Percentiles rank a stretch among this genome's conserved stretches.
phyloP scores from a whole-genome alignment of 176 grass and related monocot genomes.

The Aegilops sharonensis region DNA sequence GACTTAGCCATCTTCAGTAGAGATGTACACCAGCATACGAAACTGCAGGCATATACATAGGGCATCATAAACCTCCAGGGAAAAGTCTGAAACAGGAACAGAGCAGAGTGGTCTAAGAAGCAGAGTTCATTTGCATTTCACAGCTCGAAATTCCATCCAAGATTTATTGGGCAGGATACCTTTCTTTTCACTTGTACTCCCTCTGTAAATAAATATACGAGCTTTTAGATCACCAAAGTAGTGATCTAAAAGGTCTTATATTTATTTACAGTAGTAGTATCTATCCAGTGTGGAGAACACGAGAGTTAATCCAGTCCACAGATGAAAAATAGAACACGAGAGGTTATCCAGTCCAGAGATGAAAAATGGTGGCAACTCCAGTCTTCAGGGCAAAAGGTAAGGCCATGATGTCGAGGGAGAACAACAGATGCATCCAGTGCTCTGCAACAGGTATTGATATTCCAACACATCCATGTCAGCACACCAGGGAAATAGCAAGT shows the following conservation, averaged over 20 bases:
- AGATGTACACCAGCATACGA: background rate
- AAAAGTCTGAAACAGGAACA: background rate
- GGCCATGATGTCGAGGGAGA: background rate
- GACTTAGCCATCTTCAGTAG: background rate
- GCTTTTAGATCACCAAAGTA: too few species aligned
- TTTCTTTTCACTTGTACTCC: background rate
- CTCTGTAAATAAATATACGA: too few species aligned
- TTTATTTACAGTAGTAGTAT: background rate
- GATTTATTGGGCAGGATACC: background rate
- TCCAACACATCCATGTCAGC: background rate
- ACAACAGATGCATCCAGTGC: background rate
- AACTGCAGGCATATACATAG: background rate
- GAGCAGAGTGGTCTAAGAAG: background rate
- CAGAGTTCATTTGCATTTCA: background rate
- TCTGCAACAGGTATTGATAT: background rate
- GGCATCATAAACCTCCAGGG: background rate
- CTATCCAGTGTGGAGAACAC: background rate
- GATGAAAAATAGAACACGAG: background rate
- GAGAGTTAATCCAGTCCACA: conserved; percentile 1
- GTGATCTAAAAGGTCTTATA: too few species aligned
- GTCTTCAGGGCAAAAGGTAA: background rate
- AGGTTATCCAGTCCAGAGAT: conserved; percentile 1
- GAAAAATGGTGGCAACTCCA: background rate
- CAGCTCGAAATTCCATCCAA: background rate
- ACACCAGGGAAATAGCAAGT: background rate